Base-by-base conservation (phyloP, 352 stramenopile genomes). In the Globisporangium parvum region DNA sequence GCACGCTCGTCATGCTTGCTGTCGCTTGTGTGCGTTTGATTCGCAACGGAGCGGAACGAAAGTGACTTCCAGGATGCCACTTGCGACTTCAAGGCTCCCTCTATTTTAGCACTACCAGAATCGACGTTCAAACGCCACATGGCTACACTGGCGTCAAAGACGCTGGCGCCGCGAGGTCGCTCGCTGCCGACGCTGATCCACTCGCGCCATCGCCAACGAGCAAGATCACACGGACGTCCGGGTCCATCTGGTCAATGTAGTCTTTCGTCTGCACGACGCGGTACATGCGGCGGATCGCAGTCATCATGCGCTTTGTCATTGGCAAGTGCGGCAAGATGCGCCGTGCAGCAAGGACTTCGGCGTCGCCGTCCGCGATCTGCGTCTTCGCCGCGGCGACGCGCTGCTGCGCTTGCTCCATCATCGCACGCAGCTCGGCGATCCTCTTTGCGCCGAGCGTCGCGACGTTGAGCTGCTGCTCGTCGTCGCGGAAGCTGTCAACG, bases 201-300 rank as follows among this genome's bases (percentile, higher is more conserved):
- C 15, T 20, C 21, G 4, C 9, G 17, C 47, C 20, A 18, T 66
- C 59, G 33, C 62, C 58, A 5, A 35, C 42, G 1, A 69, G 51
- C 48, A 82, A 21, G 35, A 79, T 71, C 17, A 67, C 66, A 17
- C 70, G 67, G 24, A 85, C 39, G 51, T 85, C 71, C 5, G 67
- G 70, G 31, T 67, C 69, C 75, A 86, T 84, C 47, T 81, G 67
- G 55, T 88, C 75, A 41, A 88, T 88, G 59, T 80, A 79, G 31
- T 88, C 75, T 50, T 88, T 88, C 14, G 74, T 87, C 60, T 85
- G 71, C 31, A 85, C 77, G 15, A 85, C 59, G 31, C 75, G 74
- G 68, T 86, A 79, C 56, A 86, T 77, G 39, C 60, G 66, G 12
- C 67, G 66, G 55, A 88, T 74, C 24, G 74, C 66, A 8, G 63